Base-by-base conservation (phyloP, 768 basidiomycete genomes). In the Phanerodontia chrysosporium region DNA sequence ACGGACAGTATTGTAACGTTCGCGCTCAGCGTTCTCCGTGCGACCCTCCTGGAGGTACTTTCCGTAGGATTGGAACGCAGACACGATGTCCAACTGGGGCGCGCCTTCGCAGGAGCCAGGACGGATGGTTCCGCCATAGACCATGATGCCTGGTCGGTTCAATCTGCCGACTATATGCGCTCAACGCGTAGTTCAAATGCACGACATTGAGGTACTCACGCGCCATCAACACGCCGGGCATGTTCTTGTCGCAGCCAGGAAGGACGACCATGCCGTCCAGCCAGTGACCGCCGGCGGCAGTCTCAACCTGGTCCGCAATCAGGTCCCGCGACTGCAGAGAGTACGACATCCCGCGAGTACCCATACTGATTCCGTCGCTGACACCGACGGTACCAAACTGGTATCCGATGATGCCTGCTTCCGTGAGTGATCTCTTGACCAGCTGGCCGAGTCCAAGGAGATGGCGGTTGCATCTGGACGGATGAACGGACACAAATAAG, bases 151-250 rank as follows among this genome's bases (percentile, higher is more conserved):
- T 18, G 97, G 97, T 44, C 97, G 85, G 76, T 99, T 98, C 59
- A 99, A 78, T 44, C 97, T 83, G 51, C 96, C 97, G 54, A 99
- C 92, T 94, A 65, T 45, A 42, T 7, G 48, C 39, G 8, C 8
- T 61, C 24, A 61, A 51, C 29, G 10, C 22, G 22, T 6, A 13
- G 24, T 1, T 18, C 21, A 18, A 6, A 12, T 35, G 8, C 22
- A 27, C 18, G 16, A 25, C 21, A 29, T 16, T 27, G 55, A 18
- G 22, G 51, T 27, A 84, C 90, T 75, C 67, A 93, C 92, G 84
- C 49, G 94, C 97, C 83, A 99, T 99, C 66, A 98, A 79, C 36
- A 97, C 95, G 61, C 97, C 97, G n/a, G 97, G 97, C 96, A 99
- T 98, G 76, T 99, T 99, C 78, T 99, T 99, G 79, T 99, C 96